Conservation (phyloP, 306 rosid genomes). For the Acacia confusa region DNA sequence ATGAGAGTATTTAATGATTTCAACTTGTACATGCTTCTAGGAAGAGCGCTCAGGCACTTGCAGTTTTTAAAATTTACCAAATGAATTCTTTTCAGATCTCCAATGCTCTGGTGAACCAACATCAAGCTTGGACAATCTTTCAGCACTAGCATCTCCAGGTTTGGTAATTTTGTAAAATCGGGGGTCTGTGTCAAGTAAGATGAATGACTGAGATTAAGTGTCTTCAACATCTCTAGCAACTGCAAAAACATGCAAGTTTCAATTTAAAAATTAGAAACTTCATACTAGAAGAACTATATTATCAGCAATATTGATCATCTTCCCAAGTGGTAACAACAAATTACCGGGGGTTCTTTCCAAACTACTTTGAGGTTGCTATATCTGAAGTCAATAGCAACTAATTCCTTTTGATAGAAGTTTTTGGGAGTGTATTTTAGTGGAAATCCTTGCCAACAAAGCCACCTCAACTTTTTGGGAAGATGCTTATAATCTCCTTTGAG, state of each 20-base stretch:
- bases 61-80: background rate
- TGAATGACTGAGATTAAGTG: constrained; percentile 41
- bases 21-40: constrained; percentile 13
- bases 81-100: background rate
- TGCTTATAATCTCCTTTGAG: constrained; percentile 19
- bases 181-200: background rate
- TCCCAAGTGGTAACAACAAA: no score
- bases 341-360: no score
- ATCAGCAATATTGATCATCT: no score
- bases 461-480: no score
- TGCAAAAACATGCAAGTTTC: background rate
- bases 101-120: background rate
- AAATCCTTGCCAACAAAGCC: no score
- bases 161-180: background rate
- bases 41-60: constrained; percentile 11
- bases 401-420: no score
- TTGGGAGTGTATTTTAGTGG: no score
- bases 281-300: no score
- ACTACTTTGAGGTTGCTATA: no score
- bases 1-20: constrained; percentile 16
- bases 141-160: background rate
- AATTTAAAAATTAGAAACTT: no score
- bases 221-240: background rate
- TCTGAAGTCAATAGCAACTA: no score
- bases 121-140: background rate